A percentile compares a stretch with the other conserved stretches of the same genome.
Conservation (phyloP, 2,329 filamentous ascomycete genomes). For the Ascochyta lentis region DNA sequence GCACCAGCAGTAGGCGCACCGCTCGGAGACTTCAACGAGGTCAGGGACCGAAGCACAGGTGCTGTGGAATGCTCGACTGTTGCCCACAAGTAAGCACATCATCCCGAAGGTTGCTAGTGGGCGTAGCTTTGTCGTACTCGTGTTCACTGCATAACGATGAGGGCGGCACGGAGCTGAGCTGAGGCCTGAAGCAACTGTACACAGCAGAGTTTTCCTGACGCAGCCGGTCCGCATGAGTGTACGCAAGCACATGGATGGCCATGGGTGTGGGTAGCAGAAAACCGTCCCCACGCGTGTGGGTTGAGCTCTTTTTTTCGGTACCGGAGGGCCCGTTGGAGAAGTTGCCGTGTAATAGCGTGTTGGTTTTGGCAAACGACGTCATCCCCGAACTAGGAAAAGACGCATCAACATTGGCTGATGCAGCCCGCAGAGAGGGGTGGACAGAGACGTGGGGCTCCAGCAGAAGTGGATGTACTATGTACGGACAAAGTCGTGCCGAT, state of each 20-base stretch:
- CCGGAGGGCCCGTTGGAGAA: background rate
- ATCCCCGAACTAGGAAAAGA: conserved; percentile 3
- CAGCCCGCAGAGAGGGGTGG: conserved; percentile 6
- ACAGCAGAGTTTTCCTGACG: background rate
- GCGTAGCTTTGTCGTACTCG: conserved; percentile 6
- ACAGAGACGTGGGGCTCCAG: conserved; percentile 22
- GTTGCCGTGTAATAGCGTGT: conserved; percentile 6
- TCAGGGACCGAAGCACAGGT: background rate
- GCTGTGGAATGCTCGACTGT: conserved; percentile 1
- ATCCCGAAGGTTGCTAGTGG: background rate
- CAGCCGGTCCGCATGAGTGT: conserved; percentile 8
- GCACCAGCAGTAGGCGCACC: conserved; percentile 3
- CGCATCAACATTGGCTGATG: conserved; percentile 8
- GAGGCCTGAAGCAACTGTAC: conserved; percentile 3
- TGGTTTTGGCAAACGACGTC: conserved; percentile 7
- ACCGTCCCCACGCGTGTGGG: conserved; percentile 11
- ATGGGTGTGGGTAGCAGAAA: conserved; percentile 2
- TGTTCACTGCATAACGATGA: conserved; percentile 2
- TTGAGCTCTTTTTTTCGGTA: conserved; percentile 5
- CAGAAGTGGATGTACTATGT: conserved; percentile 22
- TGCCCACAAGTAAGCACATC: conserved; percentile 1
- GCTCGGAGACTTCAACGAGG: background rate
- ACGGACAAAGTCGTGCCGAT: conserved; percentile 23
- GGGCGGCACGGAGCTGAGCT: background rate
- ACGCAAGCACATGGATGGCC: conserved; percentile 20